These are phyloP conservation scores for Saksenaea vasiformis DNA, from an alignment of 371 early-diverging fungal species.

Conservation along the genomic window DNA sequence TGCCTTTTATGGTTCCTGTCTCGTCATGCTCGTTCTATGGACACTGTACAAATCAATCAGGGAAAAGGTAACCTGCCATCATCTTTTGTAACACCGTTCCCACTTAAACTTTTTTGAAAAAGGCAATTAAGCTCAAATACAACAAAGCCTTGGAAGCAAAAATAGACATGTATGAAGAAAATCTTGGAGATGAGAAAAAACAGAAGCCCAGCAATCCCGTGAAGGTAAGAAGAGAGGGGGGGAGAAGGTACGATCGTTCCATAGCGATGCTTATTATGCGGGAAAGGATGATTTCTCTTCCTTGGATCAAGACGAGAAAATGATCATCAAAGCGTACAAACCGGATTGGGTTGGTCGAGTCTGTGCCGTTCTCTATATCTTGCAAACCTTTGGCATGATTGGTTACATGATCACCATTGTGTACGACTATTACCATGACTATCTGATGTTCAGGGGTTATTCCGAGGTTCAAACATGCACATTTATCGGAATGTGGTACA, in stretches of 20 bases:
- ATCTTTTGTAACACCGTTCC: background rate
- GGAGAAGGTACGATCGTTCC: no score
- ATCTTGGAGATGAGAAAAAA: background rate
- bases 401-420: constrained; percentile 35
- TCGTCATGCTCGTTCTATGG: constrained; percentile 49
- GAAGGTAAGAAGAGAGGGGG: background rate
- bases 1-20: constrained; percentile 60
- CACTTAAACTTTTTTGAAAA: background rate
- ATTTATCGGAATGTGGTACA: constrained; percentile 60
- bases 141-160: background rate
- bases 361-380: constrained; percentile 6
- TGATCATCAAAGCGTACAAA: constrained; percentile 19
- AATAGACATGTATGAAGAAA: constrained; percentile 1
- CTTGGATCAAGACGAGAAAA: constrained; percentile 13
- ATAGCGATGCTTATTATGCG: no score
- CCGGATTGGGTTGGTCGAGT: constrained; percentile 8
- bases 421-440: constrained; percentile 31
- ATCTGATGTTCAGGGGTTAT: constrained; percentile 25
- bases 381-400: constrained; percentile 24
- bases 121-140: constrained; percentile 7
- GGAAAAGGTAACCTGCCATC: constrained; percentile 16
- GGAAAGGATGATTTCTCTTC: background rate
- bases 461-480: constrained; percentile 31
- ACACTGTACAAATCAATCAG: constrained; percentile 54
- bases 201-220: background rate